These are phyloP conservation scores for Leccinellum rugosiceps DNA, from an alignment of 768 basidiomycete genomes.

Conservation along the genomic window DNA sequence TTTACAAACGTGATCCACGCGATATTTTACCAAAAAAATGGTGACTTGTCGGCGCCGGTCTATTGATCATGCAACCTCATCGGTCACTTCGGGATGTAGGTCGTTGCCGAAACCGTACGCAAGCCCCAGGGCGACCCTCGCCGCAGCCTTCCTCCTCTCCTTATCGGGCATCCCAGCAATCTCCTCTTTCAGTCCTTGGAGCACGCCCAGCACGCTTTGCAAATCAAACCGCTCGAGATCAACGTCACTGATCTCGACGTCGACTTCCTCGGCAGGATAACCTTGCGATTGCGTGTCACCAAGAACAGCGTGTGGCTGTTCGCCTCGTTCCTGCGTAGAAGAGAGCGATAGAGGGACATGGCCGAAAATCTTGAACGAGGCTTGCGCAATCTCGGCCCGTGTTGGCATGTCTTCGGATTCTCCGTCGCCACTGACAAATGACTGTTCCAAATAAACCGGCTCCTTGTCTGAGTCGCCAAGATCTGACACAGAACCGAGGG, in stretches of 20 bases:
- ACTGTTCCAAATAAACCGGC: constrained; percentile 15
- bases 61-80: constrained; percentile 8
- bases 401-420: constrained; percentile 42
- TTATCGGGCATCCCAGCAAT: constrained; percentile 62
- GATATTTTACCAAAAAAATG: not conserved
- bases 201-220: constrained; percentile 51
- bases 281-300: constrained; percentile 29
- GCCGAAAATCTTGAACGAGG: constrained; percentile 52
- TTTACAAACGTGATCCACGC: not conserved
- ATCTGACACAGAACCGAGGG: constrained; percentile 59
- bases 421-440: constrained; percentile 1
- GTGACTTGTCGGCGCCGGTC: not conserved
- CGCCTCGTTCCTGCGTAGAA: constrained; percentile 14
- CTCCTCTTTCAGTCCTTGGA: constrained; percentile 72
- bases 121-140: constrained; percentile 66
- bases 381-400: constrained; percentile 45
- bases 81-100: not conserved
- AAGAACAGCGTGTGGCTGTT: not conserved
- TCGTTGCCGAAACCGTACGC: constrained; percentile 54
- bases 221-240: constrained; percentile 58
- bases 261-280: constrained; percentile 11
- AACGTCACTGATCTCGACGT: constrained; percentile 32
- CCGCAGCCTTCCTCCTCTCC: constrained; percentile 66
- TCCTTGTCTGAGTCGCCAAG: constrained; percentile 45
- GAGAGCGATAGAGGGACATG: constrained; percentile 12